Evolutionary conservation across 1,284 basidiomycete genomes (phyloP), one percentile per base, ranked within the genome.

Genomic region (Volvariella volvacea): DNA sequence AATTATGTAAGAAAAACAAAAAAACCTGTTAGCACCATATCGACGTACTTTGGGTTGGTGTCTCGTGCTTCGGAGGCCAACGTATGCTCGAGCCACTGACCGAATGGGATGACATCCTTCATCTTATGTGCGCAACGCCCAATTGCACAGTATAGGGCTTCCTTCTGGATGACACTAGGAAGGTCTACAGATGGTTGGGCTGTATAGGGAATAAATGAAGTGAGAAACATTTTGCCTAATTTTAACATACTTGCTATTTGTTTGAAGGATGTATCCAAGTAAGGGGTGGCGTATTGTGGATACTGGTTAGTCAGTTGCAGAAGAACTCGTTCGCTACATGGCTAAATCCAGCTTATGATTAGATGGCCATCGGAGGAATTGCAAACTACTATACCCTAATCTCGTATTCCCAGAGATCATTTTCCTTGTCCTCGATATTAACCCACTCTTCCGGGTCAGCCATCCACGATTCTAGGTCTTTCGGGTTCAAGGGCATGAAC

Each of bases 371-470:
- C n/a, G n/a, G n/a, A n/a, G n/a, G n/a, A n/a, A n/a, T n/a, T n/a
- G n/a, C n/a, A n/a, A n/a, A n/a, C n/a, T n/a, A 40, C 63, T 83
- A 43, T 54, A 92, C 91, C 46, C 92, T 73, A 47, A 93, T 79
- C 55, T 92, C 88, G 55, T 78, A 94, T 48, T 90, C 83, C 92
- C 92, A 95, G 48, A 83, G 77, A 22, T 91, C 89, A 48, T 83
- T 86, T 52, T 91, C 92, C 50, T 83, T 86, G 49, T 88, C 86
- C 63, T 93, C 89, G 1, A 77, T 60, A 48, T 90, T 85, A 3
- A 92, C 76, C 89, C 91, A 95, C 56, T 92, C 88, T 64, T 95
- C 92, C 0, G 91, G 89, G 61, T 92, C 88, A 20, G 75, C 72
- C 65, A 84, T 75, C 82, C 92, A 88, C 2, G 69, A 73, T 50